Percentiles rank a stretch among this genome's conserved stretches.
Conservation (phyloP, 164 flowering plant genomes). For the Annona cherimola region DNA sequence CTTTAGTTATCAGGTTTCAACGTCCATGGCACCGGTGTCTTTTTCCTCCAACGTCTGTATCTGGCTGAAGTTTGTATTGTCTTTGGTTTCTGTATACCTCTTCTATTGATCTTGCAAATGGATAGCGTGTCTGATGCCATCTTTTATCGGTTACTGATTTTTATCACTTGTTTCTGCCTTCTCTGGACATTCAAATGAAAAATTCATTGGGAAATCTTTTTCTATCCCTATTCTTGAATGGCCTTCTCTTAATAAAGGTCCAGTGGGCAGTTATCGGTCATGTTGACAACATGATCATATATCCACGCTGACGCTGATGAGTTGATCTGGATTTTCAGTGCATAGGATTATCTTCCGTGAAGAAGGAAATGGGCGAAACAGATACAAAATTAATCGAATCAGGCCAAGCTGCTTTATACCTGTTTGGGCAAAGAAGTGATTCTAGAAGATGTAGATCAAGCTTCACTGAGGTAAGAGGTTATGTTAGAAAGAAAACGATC, state of each 20-base stretch:
- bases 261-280: background rate
- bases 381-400: conserved; percentile 61
- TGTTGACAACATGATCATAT: background rate
- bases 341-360: background rate
- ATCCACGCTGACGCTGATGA: background rate
- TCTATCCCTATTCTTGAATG: background rate
- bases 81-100: background rate
- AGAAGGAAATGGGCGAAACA: conserved; percentile 45
- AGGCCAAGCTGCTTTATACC: conserved; percentile 43
- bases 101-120: background rate
- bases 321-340: background rate
- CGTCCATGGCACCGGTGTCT: background rate
- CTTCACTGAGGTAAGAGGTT: conserved; percentile 25
- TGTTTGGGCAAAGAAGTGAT: conserved; percentile 44
- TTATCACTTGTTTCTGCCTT: background rate
- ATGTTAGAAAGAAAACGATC: background rate
- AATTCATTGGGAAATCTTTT: background rate
- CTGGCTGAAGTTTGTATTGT: background rate
- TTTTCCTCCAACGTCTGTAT: background rate
- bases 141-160: background rate
- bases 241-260: background rate
- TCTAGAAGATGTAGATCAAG: conserved; percentile 22
- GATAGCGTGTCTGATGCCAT: background rate
- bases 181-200: background rate
- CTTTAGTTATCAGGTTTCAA: background rate